phyloP scores from a whole-genome alignment of 495 filamentous ascomycete genomes.

The Astrothelium subdiscretum region DNA sequence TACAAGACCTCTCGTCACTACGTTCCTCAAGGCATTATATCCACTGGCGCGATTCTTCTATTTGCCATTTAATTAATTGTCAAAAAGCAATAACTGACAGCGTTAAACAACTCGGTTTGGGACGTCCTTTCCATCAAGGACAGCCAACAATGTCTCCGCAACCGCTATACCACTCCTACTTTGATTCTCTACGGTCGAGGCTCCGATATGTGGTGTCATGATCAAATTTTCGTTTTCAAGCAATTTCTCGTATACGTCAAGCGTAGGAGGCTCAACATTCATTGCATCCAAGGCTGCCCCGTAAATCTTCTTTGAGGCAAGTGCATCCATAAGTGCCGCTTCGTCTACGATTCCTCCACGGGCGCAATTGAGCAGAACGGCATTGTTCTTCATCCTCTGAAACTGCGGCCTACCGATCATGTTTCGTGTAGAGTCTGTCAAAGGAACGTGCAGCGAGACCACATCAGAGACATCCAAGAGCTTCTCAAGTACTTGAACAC shows the following conservation, averaged over 20 bases:
- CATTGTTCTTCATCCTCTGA: conserved; percentile 4
- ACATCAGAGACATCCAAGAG: conserved; percentile 26
- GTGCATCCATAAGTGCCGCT: conserved; percentile 5
- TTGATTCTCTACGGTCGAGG: conserved; percentile 5
- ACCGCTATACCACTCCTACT: conserved; percentile 2
- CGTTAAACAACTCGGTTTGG: conserved; percentile 1
- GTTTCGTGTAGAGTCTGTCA: conserved; percentile 8
- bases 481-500: conserved; percentile 23
- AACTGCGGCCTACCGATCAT: conserved; percentile 7
- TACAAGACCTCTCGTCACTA: too few relatives aligned
- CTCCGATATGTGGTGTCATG: conserved; percentile 6
- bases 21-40: too few relatives aligned
- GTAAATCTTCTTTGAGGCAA: neutral
- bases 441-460: conserved; percentile 28
- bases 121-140: conserved; percentile 4
- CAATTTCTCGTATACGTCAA: conserved; percentile 1
- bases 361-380: conserved; percentile 4
- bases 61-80: too few relatives aligned
- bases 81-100: neutral
- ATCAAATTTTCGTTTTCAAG: conserved; percentile 7
- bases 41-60: too few relatives aligned
- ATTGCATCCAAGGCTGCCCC: conserved; percentile 7
- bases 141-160: conserved; percentile 3
- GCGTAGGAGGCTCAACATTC: conserved; percentile 6
- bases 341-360: conserved; percentile 4